Conservation (phyloP, 805 yeast species). For the Candida qinlingensis region DNA sequence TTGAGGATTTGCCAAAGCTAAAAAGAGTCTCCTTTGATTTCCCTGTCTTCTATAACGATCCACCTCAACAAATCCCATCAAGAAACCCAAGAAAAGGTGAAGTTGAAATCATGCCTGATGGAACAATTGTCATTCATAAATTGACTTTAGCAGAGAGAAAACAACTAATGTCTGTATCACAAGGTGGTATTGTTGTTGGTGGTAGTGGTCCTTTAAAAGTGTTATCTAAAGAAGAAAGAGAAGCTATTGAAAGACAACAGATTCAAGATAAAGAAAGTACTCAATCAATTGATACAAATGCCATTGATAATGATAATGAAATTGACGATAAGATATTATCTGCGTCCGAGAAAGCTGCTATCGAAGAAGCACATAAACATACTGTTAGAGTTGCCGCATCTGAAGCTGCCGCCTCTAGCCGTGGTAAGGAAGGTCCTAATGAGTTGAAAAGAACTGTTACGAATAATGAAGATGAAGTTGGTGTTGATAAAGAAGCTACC, state of each 20-base stretch:
- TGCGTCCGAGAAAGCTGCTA: background rate
- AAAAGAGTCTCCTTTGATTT: conserved; percentile 73
- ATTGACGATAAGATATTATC: background rate
- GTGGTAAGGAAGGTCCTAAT: conserved; percentile 30
- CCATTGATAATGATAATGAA: background rate
- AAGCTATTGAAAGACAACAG: conserved; percentile 5
- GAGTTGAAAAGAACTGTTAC: conserved; percentile 26
- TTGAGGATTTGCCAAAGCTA: conserved; percentile 37
- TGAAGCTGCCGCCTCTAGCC: conserved; percentile 33
- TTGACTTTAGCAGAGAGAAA: conserved; percentile 49
- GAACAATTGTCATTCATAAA: conserved; percentile 48
- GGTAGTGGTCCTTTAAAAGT: conserved; percentile 64
- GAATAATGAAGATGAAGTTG: conserved; percentile 35
- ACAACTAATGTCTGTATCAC: conserved; percentile 37
- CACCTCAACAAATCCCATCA: conserved; percentile 93
- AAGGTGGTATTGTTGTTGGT: conserved; percentile 74
- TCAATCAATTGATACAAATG: background rate
- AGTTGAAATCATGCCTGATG: conserved; percentile 56
- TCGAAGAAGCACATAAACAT: conserved; percentile 13
- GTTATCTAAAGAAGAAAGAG: conserved; percentile 24
- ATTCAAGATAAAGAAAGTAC: background rate
- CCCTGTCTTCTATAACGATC: conserved; percentile 72
- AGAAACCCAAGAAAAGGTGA: conserved; percentile 80
- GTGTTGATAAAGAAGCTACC: conserved; percentile 28
- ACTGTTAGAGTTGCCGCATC: conserved; percentile 30